Evolutionary conservation across 1,284 basidiomycete species (phyloP).

Genomic region (Cutaneotrichosporon sp.): DNA sequence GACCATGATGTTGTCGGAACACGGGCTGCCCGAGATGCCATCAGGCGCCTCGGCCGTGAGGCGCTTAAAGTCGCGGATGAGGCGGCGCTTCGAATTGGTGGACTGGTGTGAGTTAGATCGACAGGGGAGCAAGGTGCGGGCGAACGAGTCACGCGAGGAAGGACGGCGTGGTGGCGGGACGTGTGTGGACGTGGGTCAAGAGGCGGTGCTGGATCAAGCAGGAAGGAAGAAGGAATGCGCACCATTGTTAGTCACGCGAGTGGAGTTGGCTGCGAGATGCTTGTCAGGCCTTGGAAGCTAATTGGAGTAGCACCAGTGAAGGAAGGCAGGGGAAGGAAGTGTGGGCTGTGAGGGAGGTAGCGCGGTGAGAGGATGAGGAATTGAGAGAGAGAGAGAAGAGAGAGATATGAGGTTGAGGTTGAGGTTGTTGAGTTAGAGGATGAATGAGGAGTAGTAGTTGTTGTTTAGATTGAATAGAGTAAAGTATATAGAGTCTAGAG

Average conservation of each 20-base stretch:
- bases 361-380: background rate
- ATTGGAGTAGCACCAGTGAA: background rate
- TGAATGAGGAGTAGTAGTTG: too few relatives aligned
- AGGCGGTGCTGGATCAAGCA: too few relatives aligned
- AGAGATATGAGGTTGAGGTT: background rate
- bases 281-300: background rate
- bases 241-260: slow-evolving; percentile 1
- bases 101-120: slow-evolving; percentile 56
- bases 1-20: slow-evolving; percentile 96
- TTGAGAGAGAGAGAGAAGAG: background rate
- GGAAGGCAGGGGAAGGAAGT: too few relatives aligned
- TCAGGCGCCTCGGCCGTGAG: slow-evolving; percentile 90
- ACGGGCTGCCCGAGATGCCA: slow-evolving; percentile 93
- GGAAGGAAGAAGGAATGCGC: background rate
- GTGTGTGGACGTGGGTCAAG: background rate
- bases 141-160: background rate
- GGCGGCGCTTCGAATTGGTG: slow-evolving; percentile 80
- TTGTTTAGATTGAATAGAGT: too few relatives aligned
- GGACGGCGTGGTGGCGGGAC: background rate
- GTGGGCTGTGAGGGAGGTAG: too few relatives aligned
- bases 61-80: slow-evolving; percentile 94
- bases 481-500: too few relatives aligned
- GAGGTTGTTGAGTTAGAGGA: background rate
- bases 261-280: background rate
- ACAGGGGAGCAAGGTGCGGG: background rate